phyloP scores from a whole-genome alignment of 2,329 filamentous ascomycete species.

The Purpureocillium lavendulum region DNA sequence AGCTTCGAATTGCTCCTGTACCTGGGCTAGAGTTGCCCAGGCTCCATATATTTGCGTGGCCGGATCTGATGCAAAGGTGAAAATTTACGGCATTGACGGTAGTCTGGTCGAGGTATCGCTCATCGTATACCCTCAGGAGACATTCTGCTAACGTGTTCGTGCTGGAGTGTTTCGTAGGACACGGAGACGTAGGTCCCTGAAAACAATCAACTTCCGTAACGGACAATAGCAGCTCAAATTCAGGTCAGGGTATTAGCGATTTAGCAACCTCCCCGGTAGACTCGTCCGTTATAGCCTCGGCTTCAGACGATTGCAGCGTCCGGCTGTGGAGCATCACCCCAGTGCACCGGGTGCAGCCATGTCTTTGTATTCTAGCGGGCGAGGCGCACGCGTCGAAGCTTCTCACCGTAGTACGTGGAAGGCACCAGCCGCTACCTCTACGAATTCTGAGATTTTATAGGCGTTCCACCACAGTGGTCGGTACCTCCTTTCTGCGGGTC shows the following conservation, averaged over 20 bases:
- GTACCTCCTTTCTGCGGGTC: slow-evolving; percentile 66
- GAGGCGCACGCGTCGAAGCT: slow-evolving; percentile 65
- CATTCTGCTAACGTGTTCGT: background rate
- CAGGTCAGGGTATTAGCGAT: slow-evolving; percentile 65
- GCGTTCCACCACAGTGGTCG: slow-evolving; percentile 63
- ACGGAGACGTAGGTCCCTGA: too few species aligned
- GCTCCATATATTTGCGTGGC: slow-evolving; percentile 61
- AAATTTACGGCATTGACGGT: slow-evolving; percentile 59
- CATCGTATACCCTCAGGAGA: too few species aligned
- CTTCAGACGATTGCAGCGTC: slow-evolving; percentile 64
- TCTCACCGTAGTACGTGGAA: slow-evolving; percentile 44
- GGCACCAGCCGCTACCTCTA: too few species aligned
- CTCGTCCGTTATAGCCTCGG: slow-evolving; percentile 64
- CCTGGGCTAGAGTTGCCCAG: slow-evolving; percentile 63
- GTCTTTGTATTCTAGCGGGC: slow-evolving; percentile 62
- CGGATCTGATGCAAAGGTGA: slow-evolving; percentile 60
- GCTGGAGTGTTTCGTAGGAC: slow-evolving; percentile 53
- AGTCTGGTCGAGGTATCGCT: slow-evolving; percentile 35
- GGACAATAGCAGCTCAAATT: too few species aligned
- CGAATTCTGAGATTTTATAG: too few species aligned
- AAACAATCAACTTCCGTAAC: too few species aligned
- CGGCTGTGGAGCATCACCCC: slow-evolving; percentile 68
- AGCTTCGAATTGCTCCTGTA: slow-evolving; percentile 58
- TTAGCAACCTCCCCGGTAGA: slow-evolving; percentile 61
- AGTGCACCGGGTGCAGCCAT: slow-evolving; percentile 55